Conservation (phyloP, 805 yeast genomes). For the Metschnikowia lachancei region DNA sequence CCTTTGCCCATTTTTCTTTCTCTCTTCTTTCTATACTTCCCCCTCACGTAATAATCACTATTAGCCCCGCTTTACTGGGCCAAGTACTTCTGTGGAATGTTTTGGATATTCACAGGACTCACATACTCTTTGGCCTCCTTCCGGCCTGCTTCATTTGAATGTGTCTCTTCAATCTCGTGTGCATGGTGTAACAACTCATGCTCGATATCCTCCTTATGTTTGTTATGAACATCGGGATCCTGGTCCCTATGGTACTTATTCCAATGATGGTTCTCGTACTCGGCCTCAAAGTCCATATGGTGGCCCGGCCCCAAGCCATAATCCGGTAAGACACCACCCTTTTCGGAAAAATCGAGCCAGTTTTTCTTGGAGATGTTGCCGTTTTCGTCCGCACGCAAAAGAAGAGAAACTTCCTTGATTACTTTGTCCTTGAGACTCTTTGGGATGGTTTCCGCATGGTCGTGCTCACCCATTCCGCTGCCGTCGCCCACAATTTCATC, state of each 20-base stretch:
- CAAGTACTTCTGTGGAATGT: conserved; percentile 33
- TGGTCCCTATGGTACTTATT: conserved; percentile 66
- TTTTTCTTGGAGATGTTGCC: conserved; percentile 65
- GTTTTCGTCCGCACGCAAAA: conserved; percentile 67
- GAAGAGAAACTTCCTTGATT: conserved; percentile 48
- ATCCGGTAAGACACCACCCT: conserved; percentile 81
- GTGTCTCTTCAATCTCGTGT: conserved; percentile 70
- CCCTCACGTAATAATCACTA: too few species aligned
- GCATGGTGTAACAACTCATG: conserved; percentile 83
- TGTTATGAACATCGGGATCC: conserved; percentile 78
- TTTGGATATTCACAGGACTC: conserved; percentile 30
- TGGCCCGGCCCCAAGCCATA: conserved; percentile 93
- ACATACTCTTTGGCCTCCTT: conserved; percentile 28
- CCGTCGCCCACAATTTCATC: conserved; percentile 81
- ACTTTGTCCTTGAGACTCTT: conserved; percentile 56
- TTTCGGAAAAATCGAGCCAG: conserved; percentile 57
- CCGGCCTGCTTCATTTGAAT: conserved; percentile 32
- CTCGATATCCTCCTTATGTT: conserved; percentile 87
- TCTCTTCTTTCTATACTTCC: not conserved
- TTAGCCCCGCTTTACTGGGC: too few species aligned
- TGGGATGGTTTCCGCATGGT: conserved; percentile 49
- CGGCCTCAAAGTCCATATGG: conserved; percentile 89
- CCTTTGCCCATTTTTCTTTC: not conserved
- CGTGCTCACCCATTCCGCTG: conserved; percentile 82
- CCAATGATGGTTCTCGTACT: conserved; percentile 96